Conservation (phyloP, 805 yeast species). For the Metschnikowia peoriensis region DNA sequence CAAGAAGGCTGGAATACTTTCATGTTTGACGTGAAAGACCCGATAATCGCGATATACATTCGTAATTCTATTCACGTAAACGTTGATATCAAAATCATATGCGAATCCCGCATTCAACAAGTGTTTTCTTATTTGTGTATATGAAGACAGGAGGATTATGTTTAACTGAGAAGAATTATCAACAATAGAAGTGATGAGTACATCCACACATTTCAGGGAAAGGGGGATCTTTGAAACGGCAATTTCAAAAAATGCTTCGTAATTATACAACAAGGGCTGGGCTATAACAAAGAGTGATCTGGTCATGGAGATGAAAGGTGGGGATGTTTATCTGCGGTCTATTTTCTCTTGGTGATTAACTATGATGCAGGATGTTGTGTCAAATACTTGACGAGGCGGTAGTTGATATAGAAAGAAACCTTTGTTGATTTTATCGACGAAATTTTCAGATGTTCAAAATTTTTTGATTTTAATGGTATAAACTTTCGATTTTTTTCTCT, state of each 20-base stretch:
- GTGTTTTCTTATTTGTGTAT: conserved; percentile 19
- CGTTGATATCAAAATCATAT: conserved; percentile 29
- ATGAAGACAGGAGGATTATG: conserved; percentile 27
- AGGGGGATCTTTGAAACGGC: conserved; percentile 5
- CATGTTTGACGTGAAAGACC: neutral
- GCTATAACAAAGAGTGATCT: neutral
- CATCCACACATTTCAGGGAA: conserved; percentile 17
- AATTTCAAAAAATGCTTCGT: conserved; percentile 9
- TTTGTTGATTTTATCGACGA: too few relatives aligned
- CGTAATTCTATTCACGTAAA: conserved; percentile 23
- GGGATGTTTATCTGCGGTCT: too few relatives aligned
- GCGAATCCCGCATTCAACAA: conserved; percentile 19
- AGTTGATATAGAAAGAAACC: too few relatives aligned
- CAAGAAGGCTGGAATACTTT: neutral
- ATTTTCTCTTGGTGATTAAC: too few relatives aligned
- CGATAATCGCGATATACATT: too few relatives aligned
- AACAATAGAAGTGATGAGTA: conserved; percentile 24
- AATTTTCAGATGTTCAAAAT: too few relatives aligned
- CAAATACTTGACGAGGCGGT: too few relatives aligned
- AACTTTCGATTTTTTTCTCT: too few relatives aligned
- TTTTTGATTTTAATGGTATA: too few relatives aligned
- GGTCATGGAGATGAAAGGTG: neutral
- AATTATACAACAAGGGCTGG: conserved; percentile 6
- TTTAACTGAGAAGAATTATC: conserved; percentile 25
- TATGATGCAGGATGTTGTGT: too few relatives aligned